Percentiles rank a stretch among this genome's conserved stretches.
These are phyloP conservation scores for Colletotrichum orbiculare DNA, from an alignment of 2,329 filamentous ascomycete genomes.

Conservation along the genomic window DNA sequence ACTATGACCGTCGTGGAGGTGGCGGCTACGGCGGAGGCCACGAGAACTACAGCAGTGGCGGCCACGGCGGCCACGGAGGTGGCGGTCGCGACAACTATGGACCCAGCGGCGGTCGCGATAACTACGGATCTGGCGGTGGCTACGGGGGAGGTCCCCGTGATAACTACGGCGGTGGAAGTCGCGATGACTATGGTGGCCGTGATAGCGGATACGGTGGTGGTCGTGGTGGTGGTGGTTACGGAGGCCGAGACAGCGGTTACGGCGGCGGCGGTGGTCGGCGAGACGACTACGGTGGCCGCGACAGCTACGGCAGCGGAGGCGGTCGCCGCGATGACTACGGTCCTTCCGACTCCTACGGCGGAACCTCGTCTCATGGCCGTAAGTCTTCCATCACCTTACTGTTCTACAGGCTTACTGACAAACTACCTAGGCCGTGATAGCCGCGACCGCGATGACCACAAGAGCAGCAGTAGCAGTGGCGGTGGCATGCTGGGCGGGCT, in stretches of 20 bases:
- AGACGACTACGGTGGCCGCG: neutral
- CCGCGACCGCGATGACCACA: constrained; percentile 10
- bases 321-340: constrained; percentile 17
- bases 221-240: neutral
- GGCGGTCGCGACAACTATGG: constrained; percentile 4
- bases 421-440: constrained; percentile 6
- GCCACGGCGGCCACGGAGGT: neutral
- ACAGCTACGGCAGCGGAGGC: neutral
- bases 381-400: neutral
- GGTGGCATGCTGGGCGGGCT: constrained; percentile 24
- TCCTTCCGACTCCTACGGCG: constrained; percentile 14
- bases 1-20: constrained; percentile 19
- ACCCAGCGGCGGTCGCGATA: neutral
- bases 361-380: constrained; percentile 20
- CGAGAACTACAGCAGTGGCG: constrained; percentile 4
- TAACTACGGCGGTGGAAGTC: neutral
- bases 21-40: constrained; percentile 13
- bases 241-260: neutral
- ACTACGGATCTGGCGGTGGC: constrained; percentile 8
- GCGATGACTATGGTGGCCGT: neutral
- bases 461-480: constrained; percentile 3
- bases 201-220: neutral
- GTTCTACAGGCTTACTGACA: neutral
- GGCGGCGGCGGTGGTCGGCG: neutral
- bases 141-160: neutral